Conservation (phyloP, 345 rosid species). For the Dipteronia dyeriana region DNA sequence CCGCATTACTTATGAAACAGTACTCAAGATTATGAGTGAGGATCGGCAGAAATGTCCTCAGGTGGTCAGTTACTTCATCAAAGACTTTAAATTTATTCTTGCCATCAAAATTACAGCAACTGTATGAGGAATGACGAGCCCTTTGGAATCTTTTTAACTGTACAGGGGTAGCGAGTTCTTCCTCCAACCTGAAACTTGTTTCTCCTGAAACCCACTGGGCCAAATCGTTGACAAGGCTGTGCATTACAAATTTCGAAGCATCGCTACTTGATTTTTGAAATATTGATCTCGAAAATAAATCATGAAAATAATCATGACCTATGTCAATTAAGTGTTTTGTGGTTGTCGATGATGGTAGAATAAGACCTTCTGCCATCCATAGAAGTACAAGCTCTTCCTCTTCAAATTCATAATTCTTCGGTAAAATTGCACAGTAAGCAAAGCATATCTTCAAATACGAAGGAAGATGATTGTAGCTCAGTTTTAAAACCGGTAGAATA, state of each 20-base stretch:
- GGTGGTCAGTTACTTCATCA: not conserved
- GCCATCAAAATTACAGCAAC: not conserved
- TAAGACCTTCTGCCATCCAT: conserved; percentile 29
- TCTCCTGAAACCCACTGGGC: not conserved
- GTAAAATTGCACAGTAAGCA: conserved; percentile 17
- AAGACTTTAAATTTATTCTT: too few relatives aligned
- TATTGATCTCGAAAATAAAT: conserved; percentile 6
- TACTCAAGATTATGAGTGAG: not conserved
- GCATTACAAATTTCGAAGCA: conserved; percentile 3
- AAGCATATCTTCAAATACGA: conserved; percentile 30
- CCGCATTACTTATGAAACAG: not conserved
- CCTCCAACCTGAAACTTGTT: not conserved
- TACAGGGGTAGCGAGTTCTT: too few relatives aligned
- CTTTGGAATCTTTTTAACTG: not conserved
- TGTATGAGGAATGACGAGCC: not conserved
- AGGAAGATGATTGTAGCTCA: conserved; percentile 16
- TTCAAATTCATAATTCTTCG: not conserved
- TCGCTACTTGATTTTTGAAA: not conserved
- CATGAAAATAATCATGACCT: not conserved
- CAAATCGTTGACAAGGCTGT: conserved; percentile 21
- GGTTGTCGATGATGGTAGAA: not conserved
- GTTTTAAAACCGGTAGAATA: not conserved
- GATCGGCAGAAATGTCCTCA: not conserved
- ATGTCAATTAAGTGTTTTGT: not conserved
- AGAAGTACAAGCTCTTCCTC: conserved; percentile 6